These are phyloP conservation scores for Botrytis aclada DNA, from an alignment of 2,329 filamentous ascomycete species.

Conservation along the genomic window DNA sequence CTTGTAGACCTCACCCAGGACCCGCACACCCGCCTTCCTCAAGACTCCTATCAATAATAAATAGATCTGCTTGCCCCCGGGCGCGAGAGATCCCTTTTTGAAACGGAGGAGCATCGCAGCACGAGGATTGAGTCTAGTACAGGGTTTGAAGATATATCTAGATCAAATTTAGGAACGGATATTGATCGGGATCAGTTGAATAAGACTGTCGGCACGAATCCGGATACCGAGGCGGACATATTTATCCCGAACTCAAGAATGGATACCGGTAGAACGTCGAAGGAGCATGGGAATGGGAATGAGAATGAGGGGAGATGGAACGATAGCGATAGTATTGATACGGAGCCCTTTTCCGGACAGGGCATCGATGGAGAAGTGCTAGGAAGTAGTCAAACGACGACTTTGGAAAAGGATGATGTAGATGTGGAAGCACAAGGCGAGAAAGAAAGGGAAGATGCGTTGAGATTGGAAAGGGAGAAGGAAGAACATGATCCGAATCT, in stretches of 20 bases:
- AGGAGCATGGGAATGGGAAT: not conserved
- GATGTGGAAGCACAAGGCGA: conserved; percentile 10
- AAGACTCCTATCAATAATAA: not conserved
- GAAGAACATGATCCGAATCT: conserved; percentile 20
- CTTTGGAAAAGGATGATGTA: conserved; percentile 6
- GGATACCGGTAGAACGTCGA: not conserved
- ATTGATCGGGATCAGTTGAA: not conserved
- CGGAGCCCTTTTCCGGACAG: not conserved
- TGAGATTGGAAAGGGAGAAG: not conserved
- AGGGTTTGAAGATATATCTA: not conserved
- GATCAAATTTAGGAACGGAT: not conserved
- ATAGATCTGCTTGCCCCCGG: not conserved
- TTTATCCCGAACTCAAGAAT: not conserved
- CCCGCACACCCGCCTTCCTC: not conserved
- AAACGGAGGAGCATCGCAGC: not conserved
- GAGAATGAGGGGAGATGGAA: not conserved
- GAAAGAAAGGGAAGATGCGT: not conserved
- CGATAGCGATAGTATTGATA: conserved; percentile 9
- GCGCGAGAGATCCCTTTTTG: not conserved
- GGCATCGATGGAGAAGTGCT: not conserved
- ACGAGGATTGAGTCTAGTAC: not conserved
- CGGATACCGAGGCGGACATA: not conserved
- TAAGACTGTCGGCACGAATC: not conserved
- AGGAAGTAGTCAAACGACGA: conserved; percentile 7
- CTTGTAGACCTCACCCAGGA: not conserved